These are phyloP conservation scores for Fusarium denticulatum DNA, from an alignment of 2,329 filamentous ascomycete genomes.

Conservation along the genomic window DNA sequence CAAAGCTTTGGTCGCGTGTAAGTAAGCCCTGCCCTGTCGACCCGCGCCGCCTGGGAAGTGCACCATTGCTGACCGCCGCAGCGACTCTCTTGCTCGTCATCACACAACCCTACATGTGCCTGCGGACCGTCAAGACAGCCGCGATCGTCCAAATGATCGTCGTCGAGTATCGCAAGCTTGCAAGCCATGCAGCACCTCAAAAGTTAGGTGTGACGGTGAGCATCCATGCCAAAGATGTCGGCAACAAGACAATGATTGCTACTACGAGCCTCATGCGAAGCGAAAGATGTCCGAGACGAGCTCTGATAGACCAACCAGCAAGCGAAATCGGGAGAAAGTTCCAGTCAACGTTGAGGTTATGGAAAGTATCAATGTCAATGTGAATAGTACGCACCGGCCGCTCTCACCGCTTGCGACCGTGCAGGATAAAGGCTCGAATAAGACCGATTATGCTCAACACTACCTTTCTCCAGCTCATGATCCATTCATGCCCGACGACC, in stretches of 20 bases:
- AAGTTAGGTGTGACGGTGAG: slow-evolving; percentile 1
- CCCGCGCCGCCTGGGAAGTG: fast-evolving
- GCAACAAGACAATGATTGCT: neutral
- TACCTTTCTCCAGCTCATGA: neutral
- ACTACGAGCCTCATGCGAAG: slow-evolving; percentile 8
- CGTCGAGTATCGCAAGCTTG: slow-evolving; percentile 5
- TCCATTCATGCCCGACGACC: neutral
- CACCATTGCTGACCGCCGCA: neutral
- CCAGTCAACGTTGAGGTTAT: neutral
- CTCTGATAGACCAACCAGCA: neutral
- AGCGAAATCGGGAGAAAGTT: neutral
- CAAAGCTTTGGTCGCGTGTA: slow-evolving; percentile 11
- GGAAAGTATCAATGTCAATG: neutral
- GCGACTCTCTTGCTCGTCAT: slow-evolving; percentile 6
- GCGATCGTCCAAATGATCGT: neutral
- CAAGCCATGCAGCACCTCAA: neutral
- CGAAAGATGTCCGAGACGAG: neutral
- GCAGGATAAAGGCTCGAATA: neutral
- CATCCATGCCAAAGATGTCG: neutral
- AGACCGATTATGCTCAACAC: neutral
- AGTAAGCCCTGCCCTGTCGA: neutral
- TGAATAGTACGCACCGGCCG: neutral
- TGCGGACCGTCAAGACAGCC: neutral
- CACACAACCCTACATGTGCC: neutral
- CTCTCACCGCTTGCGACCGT: neutral